A percentile compares a stretch with the other conserved stretches of the same genome.
phyloP scores from a whole-genome alignment of 2,329 filamentous ascomycete genomes.

The Xylariaceae sp. region DNA sequence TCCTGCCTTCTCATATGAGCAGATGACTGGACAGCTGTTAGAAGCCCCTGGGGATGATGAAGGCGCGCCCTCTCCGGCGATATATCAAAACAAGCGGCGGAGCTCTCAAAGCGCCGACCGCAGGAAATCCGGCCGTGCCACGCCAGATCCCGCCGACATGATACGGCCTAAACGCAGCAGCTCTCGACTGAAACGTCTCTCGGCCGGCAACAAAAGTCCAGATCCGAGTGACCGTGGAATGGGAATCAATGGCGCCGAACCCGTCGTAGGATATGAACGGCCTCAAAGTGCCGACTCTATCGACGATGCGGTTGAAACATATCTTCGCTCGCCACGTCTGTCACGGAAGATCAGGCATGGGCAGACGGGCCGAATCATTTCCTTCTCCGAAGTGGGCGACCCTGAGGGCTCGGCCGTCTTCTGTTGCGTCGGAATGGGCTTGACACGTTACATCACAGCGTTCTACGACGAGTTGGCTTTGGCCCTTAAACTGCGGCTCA shows the following conservation, averaged over 20 bases:
- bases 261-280: conserved; percentile 59
- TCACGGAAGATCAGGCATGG: conserved; percentile 86
- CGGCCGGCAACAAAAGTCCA: conserved; percentile 37
- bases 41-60: conserved; percentile 45
- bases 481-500: conserved; percentile 81
- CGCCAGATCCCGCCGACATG: conserved; percentile 42
- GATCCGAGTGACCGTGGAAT: conserved; percentile 26
- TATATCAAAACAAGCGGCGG: conserved; percentile 56
- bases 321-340: conserved; percentile 74
- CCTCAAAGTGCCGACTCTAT: conserved; percentile 79
- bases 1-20: conserved; percentile 20
- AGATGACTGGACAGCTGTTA: conserved; percentile 19
- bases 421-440: conserved; percentile 94
- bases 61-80: conserved; percentile 63
- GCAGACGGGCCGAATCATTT: conserved; percentile 79
- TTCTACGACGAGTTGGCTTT: conserved; percentile 95
- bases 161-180: conserved; percentile 48
- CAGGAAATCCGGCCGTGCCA: conserved; percentile 43
- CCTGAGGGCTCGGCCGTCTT: conserved; percentile 87
- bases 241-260: conserved; percentile 28
- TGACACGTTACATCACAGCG: conserved; percentile 91
- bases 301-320: conserved; percentile 80
- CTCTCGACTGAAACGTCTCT: conserved; percentile 55
- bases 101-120: conserved; percentile 41
- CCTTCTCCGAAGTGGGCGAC: conserved; percentile 95